Conservation (phyloP, 345 rosid genomes). For the Tarenaya hassleriana region DNA sequence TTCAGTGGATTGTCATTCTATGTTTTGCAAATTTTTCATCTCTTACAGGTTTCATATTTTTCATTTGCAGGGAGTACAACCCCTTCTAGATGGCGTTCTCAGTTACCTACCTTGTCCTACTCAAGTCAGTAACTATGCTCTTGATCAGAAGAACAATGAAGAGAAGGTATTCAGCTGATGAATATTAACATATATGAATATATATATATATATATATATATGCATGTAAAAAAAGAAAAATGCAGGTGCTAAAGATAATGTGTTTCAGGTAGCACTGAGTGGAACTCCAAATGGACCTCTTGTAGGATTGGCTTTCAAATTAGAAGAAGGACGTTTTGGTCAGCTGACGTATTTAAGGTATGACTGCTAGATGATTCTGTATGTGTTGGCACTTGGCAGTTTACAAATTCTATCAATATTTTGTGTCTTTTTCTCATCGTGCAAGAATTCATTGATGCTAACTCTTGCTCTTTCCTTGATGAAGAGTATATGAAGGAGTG, state of each 20-base stretch:
- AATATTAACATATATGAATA: not conserved
- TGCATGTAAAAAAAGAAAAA: no score
- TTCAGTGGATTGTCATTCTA: not conserved
- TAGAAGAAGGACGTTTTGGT: slow-evolving; percentile 97
- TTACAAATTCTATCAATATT: not conserved
- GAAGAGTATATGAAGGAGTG: slow-evolving; percentile 90
- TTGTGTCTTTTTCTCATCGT: slow-evolving; percentile 6
- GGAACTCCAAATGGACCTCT: slow-evolving; percentile 96
- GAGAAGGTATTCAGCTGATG: slow-evolving; percentile 54
- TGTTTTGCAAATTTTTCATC: slow-evolving; percentile 5
- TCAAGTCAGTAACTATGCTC: slow-evolving; percentile 91
- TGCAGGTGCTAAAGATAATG: slow-evolving; percentile 10
- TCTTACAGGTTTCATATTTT: slow-evolving; percentile 7
- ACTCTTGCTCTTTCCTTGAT: slow-evolving; percentile 23
- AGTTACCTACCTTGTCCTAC: slow-evolving; percentile 79
- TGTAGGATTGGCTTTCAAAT: slow-evolving; percentile 94
- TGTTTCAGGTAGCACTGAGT: slow-evolving; percentile 53
- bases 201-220: no score
- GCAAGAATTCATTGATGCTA: slow-evolving; percentile 18
- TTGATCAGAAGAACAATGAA: slow-evolving; percentile 82
- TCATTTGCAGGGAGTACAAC: slow-evolving; percentile 77
- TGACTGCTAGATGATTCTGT: slow-evolving; percentile 7
- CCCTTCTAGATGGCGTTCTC: slow-evolving; percentile 84
- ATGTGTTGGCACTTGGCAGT: not conserved
- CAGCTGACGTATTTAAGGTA: slow-evolving; percentile 90